Conservation (phyloP, 177 flowering plant genomes). For the Vitis hybrid region DNA sequence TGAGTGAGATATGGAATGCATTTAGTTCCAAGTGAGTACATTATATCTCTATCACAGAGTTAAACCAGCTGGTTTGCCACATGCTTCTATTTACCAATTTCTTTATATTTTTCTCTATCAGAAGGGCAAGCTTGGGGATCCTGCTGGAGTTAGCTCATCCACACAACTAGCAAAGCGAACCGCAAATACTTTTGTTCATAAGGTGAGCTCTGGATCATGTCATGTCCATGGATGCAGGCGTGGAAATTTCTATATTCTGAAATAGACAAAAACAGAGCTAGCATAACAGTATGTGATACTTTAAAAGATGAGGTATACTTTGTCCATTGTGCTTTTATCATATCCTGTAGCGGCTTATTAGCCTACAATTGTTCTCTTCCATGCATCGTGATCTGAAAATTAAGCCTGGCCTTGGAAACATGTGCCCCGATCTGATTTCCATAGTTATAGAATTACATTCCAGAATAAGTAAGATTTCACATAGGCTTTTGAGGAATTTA, state of each 20-base stretch:
- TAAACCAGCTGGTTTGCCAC: slow-evolving; percentile 3
- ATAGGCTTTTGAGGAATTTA: too few relatives aligned
- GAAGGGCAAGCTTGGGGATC: slow-evolving; percentile 28
- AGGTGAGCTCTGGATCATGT: slow-evolving; percentile 34
- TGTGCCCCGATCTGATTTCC: too few relatives aligned
- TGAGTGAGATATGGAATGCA: neutral
- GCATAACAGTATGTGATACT: too few relatives aligned
- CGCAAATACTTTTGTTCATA: slow-evolving; percentile 40
- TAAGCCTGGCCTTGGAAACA: too few relatives aligned
- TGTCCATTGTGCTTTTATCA: too few relatives aligned
- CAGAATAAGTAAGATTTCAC: too few relatives aligned
- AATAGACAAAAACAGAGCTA: neutral
- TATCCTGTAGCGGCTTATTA: too few relatives aligned
- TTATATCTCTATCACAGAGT: neutral
- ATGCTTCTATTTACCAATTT: neutral
- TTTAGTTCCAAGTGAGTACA: neutral
- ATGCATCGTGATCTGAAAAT: too few relatives aligned
- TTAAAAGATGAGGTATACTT: too few relatives aligned
- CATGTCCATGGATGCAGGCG: neutral
- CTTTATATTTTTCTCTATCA: slow-evolving; percentile 13
- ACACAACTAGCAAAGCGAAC: slow-evolving; percentile 26
- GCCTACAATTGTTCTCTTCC: too few relatives aligned
- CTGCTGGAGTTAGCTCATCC: slow-evolving; percentile 14
- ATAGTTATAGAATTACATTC: too few relatives aligned
- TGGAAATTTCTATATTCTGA: slow-evolving; percentile 1